Conservation (phyloP, 495 filamentous ascomycete species). For the Aspergillus taichungensis region DNA sequence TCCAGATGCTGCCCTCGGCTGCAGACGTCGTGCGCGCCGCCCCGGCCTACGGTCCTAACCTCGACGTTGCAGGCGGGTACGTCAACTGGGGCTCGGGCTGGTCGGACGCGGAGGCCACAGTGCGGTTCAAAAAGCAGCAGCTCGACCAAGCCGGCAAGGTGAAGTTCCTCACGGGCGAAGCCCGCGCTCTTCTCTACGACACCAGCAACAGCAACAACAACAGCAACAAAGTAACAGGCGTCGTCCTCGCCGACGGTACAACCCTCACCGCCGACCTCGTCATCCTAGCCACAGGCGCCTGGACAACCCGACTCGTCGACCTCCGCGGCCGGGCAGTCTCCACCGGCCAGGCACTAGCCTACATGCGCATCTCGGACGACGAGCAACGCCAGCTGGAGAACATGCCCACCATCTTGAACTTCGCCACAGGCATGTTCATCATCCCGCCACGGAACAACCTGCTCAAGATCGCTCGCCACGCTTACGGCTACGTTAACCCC, state of each 20-base stretch:
- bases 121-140: constrained; percentile 58
- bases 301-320: constrained; percentile 70
- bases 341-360: constrained; percentile 73
- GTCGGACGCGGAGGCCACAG: constrained; percentile 70
- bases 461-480: constrained; percentile 77
- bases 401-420: constrained; percentile 70
- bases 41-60: constrained; percentile 39
- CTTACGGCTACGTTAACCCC: constrained; percentile 74
- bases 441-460: constrained; percentile 65
- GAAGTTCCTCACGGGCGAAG: constrained; percentile 53
- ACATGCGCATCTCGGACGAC: constrained; percentile 57
- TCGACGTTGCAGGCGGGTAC: constrained; percentile 59
- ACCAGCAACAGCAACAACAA: background rate
- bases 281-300: constrained; percentile 78
- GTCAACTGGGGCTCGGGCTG: constrained; percentile 74
- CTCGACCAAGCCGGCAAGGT: constrained; percentile 53
- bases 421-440: constrained; percentile 72
- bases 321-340: constrained; percentile 64
- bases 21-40: constrained; percentile 31
- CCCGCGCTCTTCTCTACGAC: constrained; percentile 42
- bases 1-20: constrained; percentile 40
- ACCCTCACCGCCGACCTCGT: constrained; percentile 59
- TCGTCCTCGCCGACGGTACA: constrained; percentile 42
- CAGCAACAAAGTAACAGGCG: constrained; percentile 41
- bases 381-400: constrained; percentile 55